These are phyloP conservation scores for Letharia lupina DNA, from an alignment of 495 filamentous ascomycete species.

Conservation along the genomic window DNA sequence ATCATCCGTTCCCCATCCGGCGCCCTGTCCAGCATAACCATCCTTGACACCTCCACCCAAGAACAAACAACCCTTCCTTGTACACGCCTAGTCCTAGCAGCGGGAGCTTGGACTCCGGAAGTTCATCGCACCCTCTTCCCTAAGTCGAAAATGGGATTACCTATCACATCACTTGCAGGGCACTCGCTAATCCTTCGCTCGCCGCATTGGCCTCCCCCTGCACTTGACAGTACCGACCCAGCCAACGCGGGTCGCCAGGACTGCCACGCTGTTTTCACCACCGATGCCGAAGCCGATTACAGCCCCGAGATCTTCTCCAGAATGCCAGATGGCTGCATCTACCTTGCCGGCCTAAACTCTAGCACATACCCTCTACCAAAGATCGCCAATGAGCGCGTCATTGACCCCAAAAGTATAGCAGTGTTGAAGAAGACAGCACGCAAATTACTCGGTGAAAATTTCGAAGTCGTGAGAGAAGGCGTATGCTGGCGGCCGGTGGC, in stretches of 20 bases:
- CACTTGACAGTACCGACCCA: conserved; percentile 10
- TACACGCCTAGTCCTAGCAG: conserved; percentile 54
- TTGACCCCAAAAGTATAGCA: conserved; percentile 39
- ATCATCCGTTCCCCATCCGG: conserved; percentile 42
- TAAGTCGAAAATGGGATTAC: conserved; percentile 38
- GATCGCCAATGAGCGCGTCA: conserved; percentile 40
- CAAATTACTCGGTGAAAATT: conserved; percentile 51
- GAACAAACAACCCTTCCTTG: conserved; percentile 33
- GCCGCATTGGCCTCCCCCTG: conserved; percentile 43
- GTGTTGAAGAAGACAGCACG: conserved; percentile 46
- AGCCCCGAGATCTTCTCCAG: conserved; percentile 69
- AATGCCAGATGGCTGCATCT: conserved; percentile 52
- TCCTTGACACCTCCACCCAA: conserved; percentile 30
- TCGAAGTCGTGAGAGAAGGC: conserved; percentile 56
- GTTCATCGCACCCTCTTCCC: conserved; percentile 60
- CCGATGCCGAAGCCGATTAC: conserved; percentile 41
- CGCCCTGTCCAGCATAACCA: conserved; percentile 42
- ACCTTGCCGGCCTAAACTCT: conserved; percentile 66
- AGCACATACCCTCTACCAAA: conserved; percentile 48
- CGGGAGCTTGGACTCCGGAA: conserved; percentile 59
- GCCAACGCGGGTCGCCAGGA: conserved; percentile 26
- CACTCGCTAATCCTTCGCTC: conserved; percentile 61
- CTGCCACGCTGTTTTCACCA: conserved; percentile 67
- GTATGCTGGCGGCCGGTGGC: conserved; percentile 69
- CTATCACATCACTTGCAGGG: conserved; percentile 57